Evolutionary conservation across 2,329 filamentous ascomycete genomes (phyloP).

Genomic region (Talaromyces sp.): DNA sequence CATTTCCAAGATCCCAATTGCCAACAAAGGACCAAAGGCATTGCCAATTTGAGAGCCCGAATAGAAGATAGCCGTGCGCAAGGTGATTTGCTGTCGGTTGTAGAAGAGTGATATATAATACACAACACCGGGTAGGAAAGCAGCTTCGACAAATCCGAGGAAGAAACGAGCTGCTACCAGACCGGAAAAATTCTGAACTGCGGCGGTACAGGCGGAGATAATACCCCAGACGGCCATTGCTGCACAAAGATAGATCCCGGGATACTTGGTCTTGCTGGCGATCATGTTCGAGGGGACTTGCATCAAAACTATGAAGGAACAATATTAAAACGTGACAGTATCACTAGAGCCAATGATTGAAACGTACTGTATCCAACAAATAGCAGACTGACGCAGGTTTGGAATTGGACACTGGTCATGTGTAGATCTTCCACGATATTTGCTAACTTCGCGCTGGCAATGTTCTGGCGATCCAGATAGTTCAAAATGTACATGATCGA

Average conservation of each 20-base stretch:
- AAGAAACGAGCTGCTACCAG: conserved; percentile 26
- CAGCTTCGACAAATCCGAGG: conserved; percentile 60
- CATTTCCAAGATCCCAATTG: conserved; percentile 27
- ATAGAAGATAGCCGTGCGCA: conserved; percentile 34
- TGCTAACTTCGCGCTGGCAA: conserved; percentile 3
- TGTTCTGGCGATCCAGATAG: conserved; percentile 9
- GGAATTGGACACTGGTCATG: not conserved
- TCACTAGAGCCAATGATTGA: not conserved
- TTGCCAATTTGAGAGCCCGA: conserved; percentile 39
- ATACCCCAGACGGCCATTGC: conserved; percentile 6
- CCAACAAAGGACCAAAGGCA: conserved; percentile 39
- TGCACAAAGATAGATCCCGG: not conserved
- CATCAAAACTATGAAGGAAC: not conserved
- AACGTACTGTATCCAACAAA: conserved; percentile 5
- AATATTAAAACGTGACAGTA: not conserved
- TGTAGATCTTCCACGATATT: not conserved
- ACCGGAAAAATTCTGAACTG: not conserved
- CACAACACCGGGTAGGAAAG: conserved; percentile 63
- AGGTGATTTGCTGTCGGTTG: conserved; percentile 33
- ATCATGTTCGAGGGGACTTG: conserved; percentile 12
- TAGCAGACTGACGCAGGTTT: conserved; percentile 4
- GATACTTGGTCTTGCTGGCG: not conserved
- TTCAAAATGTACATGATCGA: conserved; percentile 9
- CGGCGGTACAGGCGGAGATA: conserved; percentile 2
- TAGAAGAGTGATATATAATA: conserved; percentile 68